These are phyloP conservation scores for Sclerotinia nivalis DNA, from an alignment of 2,329 filamentous ascomycete species.

Conservation along the genomic window DNA sequence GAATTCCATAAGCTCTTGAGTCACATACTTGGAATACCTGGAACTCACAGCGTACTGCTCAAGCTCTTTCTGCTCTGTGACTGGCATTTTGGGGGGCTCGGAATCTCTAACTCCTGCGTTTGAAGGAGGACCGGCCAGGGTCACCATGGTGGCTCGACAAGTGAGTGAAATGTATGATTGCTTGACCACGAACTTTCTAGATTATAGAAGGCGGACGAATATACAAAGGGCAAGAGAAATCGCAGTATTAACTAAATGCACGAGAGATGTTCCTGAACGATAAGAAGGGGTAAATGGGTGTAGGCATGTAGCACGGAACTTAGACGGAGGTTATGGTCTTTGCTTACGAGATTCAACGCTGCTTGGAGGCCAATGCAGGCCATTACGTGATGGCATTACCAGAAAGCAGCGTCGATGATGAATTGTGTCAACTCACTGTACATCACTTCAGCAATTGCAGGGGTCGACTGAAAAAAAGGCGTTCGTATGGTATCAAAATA, in stretches of 20 bases:
- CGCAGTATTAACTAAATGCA: background rate
- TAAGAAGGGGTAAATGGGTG: background rate
- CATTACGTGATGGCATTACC: background rate
- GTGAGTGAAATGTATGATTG: background rate
- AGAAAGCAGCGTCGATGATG: background rate
- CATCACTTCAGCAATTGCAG: no score
- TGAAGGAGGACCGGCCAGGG: background rate
- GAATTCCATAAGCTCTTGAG: background rate
- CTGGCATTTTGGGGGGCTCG: background rate
- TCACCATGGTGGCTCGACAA: background rate
- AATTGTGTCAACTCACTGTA: no score
- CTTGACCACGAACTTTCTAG: background rate
- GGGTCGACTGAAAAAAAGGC: no score
- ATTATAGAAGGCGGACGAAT: background rate
- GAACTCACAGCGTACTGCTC: conserved; percentile 4
- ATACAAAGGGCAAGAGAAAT: background rate
- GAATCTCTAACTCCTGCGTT: background rate
- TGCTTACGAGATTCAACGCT: background rate
- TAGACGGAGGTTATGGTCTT: conserved; percentile 1
- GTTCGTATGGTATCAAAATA: no score
- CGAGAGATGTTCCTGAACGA: background rate
- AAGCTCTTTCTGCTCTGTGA: background rate
- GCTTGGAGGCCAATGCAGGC: background rate
- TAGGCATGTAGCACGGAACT: background rate
- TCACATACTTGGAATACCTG: background rate